These are phyloP conservation scores for Colletotrichum gigasporum DNA, from an alignment of 2,329 filamentous ascomycete genomes.

Conservation along the genomic window DNA sequence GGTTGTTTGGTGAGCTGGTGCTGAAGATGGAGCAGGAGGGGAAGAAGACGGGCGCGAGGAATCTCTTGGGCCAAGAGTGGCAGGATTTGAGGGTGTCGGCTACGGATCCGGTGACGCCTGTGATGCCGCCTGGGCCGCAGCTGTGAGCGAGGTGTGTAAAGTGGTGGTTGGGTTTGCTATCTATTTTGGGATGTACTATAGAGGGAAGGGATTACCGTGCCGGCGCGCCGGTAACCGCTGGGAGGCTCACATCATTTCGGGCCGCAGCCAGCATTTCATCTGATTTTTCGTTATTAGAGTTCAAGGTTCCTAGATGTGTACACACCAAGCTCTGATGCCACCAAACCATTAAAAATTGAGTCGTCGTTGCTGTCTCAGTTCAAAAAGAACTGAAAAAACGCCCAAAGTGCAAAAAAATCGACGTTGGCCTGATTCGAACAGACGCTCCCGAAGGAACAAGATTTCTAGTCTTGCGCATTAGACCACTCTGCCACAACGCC, in stretches of 20 bases:
- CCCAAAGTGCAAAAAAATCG: too few species aligned
- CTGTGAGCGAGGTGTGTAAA: not conserved
- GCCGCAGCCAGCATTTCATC: too few species aligned
- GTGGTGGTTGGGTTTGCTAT: too few species aligned
- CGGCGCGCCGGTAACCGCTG: too few species aligned
- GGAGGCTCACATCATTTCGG: too few species aligned
- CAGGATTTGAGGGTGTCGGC: not conserved
- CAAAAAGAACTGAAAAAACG: not conserved
- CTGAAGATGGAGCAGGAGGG: conserved; percentile 36
- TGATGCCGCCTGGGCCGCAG: not conserved
- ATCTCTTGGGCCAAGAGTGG: conserved; percentile 15
- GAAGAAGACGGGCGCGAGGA: conserved; percentile 4
- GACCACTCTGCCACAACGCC: conserved; percentile 13
- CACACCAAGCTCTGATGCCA: too few species aligned
- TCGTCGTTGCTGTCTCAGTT: too few species aligned
- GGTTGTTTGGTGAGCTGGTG: conserved; percentile 52
- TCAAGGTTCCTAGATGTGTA: too few species aligned
- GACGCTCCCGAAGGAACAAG: conserved; percentile 13
- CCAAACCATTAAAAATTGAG: too few species aligned
- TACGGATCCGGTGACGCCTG: not conserved
- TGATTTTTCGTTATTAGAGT: too few species aligned
- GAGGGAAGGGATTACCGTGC: too few species aligned
- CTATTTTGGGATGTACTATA: too few species aligned
- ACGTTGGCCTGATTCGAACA: conserved; percentile 14
- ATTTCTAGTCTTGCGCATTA: conserved; percentile 16